Base-by-base conservation (phyloP, 371 early-diverging fungal species). In the Rhizopus stolonifer region DNA sequence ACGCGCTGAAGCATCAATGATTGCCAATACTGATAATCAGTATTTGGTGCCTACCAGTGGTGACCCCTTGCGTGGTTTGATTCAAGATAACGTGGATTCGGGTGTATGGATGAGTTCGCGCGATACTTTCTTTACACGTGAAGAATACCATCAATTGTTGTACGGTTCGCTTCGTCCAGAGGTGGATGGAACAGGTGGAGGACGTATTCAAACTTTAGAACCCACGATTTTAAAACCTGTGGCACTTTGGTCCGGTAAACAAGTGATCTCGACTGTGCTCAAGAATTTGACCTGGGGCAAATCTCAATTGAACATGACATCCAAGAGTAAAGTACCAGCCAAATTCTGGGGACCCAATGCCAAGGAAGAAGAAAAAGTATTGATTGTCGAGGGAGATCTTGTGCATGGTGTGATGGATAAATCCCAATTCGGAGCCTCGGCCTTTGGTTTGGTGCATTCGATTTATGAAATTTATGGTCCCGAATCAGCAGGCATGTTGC, bases 81-180 rank as follows among this genome's bases (percentile, higher is more conserved):
- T 99, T 52, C 99, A 99, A 81, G 99, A 99, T 78, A 99, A 99
- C 69, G 95, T 99, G 21, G 96, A 95, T 39, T 91, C 94, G 21
- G 99, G 98, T 65, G 94, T 98, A 22, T 85, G 91, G 70, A 84
- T 99, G 89, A 90, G 93, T 18, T 77, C 85, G 31, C 90, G 93
- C 48, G 93, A 95, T 67, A 85, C 93, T 0, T 92, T 99, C 79
- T 90, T 98, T 46, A 85, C 83, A 21, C 82, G 86, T 43, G 95
- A 91, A 22, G 90, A 95, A 70, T 99, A 98, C 72, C 88, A 92
- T 56, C 94, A 96, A 70, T 72, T 99, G 14, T 71, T 99, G n/a
- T 94, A 91, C 63, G 87, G 86, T 62, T 87, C 89, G 1, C 70
- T 96, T 52, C 82, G 89, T 15, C 92, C 92, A 29, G 89, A 90